Percentiles rank a stretch among this genome's conserved stretches.
Conservation (phyloP, 352 stramenopile genomes). For the Phytophthora agathidicida region DNA sequence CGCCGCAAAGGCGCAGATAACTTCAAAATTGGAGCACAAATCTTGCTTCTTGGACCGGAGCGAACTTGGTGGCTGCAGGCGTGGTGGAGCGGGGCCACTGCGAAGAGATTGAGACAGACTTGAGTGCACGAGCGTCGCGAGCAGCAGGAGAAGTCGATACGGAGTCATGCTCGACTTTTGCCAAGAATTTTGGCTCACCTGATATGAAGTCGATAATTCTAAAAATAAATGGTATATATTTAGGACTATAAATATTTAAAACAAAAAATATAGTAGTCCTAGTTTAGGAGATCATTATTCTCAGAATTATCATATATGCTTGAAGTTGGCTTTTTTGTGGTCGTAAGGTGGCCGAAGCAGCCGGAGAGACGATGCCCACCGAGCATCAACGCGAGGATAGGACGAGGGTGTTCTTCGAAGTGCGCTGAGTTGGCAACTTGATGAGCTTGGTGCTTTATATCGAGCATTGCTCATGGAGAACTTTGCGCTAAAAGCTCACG, state of each 20-base stretch:
- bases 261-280: background rate
- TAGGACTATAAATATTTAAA: no score
- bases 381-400: constrained; percentile 15
- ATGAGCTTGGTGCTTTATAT: no score
- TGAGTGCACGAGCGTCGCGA: background rate
- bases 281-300: no score
- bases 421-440: no score
- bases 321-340: constrained; percentile 19
- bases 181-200: no score
- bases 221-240: no score
- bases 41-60: constrained; percentile 10
- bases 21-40: constrained; percentile 46
- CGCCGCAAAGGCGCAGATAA: constrained; percentile 50
- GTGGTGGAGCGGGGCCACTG: background rate
- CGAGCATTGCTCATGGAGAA: no score
- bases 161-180: background rate
- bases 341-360: constrained; percentile 11
- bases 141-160: background rate
- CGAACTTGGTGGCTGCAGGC: background rate
- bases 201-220: background rate
- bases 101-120: background rate
- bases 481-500: background rate
- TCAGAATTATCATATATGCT: no score
- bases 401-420: background rate
- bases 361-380: background rate